These are phyloP conservation scores for Lobosporangium transversale DNA, from an alignment of 192 early-diverging fungal species.

Conservation along the genomic window DNA sequence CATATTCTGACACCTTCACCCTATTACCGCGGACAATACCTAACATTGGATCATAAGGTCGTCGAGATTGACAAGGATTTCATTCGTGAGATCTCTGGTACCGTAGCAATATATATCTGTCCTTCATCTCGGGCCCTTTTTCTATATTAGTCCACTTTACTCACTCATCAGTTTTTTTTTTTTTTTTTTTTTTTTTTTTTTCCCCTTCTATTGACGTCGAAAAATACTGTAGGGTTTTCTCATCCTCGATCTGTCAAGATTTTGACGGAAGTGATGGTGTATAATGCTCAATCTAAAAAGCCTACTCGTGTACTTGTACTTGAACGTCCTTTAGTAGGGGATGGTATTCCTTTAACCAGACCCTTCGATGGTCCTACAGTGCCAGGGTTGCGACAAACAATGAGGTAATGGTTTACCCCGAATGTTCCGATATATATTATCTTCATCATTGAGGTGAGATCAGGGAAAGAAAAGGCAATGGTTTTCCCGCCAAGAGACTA, in stretches of 20 bases:
- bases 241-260: conserved; percentile 58
- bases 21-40: conserved; percentile 64
- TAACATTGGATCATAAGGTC: conserved; percentile 57
- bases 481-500: too few species aligned
- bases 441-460: too few species aligned
- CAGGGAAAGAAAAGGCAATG: too few species aligned
- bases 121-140: too few species aligned
- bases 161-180: too few species aligned
- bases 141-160: too few species aligned
- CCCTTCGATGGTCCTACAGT: conserved; percentile 26
- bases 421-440: too few species aligned
- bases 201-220: too few species aligned
- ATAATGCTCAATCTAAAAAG: conserved; percentile 53
- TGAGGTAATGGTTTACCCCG: conserved; percentile 32
- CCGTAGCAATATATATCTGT: background rate
- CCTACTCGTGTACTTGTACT: conserved; percentile 56
- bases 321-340: conserved; percentile 60
- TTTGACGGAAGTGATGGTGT: conserved; percentile 59
- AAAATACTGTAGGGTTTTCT: conserved; percentile 50
- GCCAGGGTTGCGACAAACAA: conserved; percentile 35
- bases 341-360: conserved; percentile 38
- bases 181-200: too few species aligned
- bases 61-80: conserved; percentile 56
- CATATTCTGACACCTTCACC: conserved; percentile 63
- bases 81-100: conserved; percentile 61